Evolutionary conservation across 2,329 filamentous ascomycete species (phyloP).

Genomic region (Botrytis pseudocinerea): DNA sequence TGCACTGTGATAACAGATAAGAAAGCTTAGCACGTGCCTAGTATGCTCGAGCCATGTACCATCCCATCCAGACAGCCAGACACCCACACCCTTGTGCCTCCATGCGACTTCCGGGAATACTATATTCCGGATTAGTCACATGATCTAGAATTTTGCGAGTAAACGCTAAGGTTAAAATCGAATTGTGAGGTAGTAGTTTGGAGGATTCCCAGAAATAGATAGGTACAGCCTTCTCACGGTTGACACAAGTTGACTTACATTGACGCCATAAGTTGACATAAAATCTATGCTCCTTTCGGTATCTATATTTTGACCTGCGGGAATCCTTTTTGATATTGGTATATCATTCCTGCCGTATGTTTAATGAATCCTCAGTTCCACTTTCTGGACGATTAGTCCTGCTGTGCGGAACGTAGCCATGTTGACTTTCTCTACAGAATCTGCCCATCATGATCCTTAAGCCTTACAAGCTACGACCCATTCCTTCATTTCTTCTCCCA

Average conservation of each 20-base stretch:
- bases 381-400: neutral
- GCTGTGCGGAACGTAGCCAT: neutral
- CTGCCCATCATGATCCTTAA: slow-evolving; percentile 37
- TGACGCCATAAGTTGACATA: neutral
- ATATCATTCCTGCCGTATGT: neutral
- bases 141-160: neutral
- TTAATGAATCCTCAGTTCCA: neutral
- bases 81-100: too few relatives aligned
- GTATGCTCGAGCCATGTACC: too few relatives aligned
- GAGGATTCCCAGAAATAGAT: neutral
- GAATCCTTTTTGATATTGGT: neutral
- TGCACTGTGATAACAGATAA: slow-evolving; percentile 8
- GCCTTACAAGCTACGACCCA: slow-evolving; percentile 33
- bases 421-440: slow-evolving; percentile 23
- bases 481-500: slow-evolving; percentile 39
- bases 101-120: neutral
- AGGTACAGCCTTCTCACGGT: slow-evolving; percentile 5
- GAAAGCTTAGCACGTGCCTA: neutral
- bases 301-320: slow-evolving; percentile 6
- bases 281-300: neutral
- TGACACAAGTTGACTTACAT: neutral
- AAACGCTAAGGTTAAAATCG: slow-evolving; percentile 16
- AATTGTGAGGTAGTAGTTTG: neutral
- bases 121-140: neutral
- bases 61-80: neutral